phyloP scores from a whole-genome alignment of 2,329 filamentous ascomycete species.

The Diplodia corticola region DNA sequence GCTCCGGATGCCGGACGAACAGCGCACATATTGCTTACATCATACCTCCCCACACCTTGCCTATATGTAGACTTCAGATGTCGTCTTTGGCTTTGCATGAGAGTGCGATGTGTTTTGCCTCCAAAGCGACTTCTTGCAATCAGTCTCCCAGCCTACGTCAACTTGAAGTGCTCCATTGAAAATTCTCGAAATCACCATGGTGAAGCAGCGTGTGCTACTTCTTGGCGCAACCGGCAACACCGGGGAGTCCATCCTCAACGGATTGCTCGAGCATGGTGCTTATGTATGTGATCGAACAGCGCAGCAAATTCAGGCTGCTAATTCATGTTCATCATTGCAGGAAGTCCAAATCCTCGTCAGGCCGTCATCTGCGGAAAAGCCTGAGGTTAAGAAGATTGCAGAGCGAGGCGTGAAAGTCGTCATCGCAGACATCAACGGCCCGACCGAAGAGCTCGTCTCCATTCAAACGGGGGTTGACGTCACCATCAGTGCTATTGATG shows the following conservation, averaged over 20 bases:
- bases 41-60: too few species aligned
- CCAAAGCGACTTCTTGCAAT: too few species aligned
- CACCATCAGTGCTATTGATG: neutral
- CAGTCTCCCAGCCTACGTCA: neutral
- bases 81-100: too few species aligned
- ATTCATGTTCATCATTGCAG: neutral
- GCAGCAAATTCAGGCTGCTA: neutral
- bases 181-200: neutral
- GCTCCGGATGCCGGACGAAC: neutral
- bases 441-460: neutral
- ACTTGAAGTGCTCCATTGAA: neutral
- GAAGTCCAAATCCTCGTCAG: neutral
- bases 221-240: slow-evolving; percentile 4
- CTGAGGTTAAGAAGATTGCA: slow-evolving; percentile 6
- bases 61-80: neutral
- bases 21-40: too few species aligned
- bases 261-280: neutral
- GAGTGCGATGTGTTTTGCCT: too few species aligned
- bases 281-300: neutral
- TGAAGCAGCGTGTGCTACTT: neutral
- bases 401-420: neutral
- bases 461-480: neutral
- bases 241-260: neutral
- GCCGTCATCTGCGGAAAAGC: neutral
- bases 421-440: neutral